Base-by-base conservation (phyloP, 495 filamentous ascomycete genomes). In the Podospora pseudoanserina region DNA sequence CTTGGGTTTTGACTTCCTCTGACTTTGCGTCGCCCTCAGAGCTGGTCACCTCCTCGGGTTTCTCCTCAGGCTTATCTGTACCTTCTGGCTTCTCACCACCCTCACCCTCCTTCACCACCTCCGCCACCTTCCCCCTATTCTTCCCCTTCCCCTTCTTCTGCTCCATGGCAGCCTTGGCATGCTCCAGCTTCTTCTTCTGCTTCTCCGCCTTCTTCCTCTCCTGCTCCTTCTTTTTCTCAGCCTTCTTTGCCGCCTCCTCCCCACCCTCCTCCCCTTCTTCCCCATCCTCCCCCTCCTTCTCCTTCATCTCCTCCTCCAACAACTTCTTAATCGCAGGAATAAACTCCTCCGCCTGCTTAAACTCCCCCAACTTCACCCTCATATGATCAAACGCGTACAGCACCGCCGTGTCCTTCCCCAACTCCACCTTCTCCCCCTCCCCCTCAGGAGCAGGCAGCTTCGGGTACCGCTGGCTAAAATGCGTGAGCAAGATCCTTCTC, bases 381-480 rank as follows among this genome's bases (percentile, higher is more conserved):
- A 97, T 97, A 70, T 91, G 88, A 75, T 99, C 95, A 79, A 96
- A 97, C 0, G 91, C 92, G n/a, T 92, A 84, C 32, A 90, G 83
- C 57, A 93, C 82, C 5, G 90, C 89, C 76, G 80, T 72, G 27
- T 32, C 77, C 69, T 27, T 23, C 39, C 13, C 32, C 7, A 64
- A 65, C 16, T 65, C 65, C n/a, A 65, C 66, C 30, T 32, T 32
- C 30, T 32, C 30, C 0, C 30, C 7, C 30, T 32, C 30, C 4
- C 30, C 61, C 19, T 32, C n/a, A 28, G 90, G 77, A 11, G 83
- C 77, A 5, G 90, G 88, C 27, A 94, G 73, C 79, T 97, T 97
- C 72, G 92, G 91, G 78, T 99, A 99, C n/a, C 95, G 83, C 77
- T 99, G 95, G 34, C 88, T 91, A 79, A 99, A 99, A 79, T 99